Evolutionary conservation across 1,139 yeast genomes (phyloP).

Genomic region (Entelexis paramagnoliae): DNA sequence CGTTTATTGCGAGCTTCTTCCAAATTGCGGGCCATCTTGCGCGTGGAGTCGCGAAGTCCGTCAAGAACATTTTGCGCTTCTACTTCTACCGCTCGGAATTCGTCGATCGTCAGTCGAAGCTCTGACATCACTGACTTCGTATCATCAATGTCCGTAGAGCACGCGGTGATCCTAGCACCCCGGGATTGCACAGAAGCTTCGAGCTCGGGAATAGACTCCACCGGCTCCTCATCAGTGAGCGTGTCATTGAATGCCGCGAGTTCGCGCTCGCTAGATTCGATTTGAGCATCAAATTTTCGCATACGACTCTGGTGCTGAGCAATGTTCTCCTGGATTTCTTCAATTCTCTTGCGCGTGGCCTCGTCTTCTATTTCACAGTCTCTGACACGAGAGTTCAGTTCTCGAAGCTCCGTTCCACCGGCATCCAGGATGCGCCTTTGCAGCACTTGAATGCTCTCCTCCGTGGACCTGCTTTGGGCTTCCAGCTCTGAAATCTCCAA

Average conservation of each 20-base stretch:
- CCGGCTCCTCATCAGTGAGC: neutral
- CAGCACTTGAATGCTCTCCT: constrained; percentile 40
- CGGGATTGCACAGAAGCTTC: constrained; percentile 31
- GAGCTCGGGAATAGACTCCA: neutral
- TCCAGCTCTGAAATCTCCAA: constrained; percentile 40
- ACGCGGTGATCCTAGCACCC: constrained; percentile 29
- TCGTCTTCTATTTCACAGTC: constrained; percentile 36
- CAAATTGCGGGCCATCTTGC: neutral
- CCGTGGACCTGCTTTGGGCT: constrained; percentile 49
- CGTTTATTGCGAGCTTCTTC: constrained; percentile 28
- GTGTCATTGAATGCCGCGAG: constrained; percentile 23
- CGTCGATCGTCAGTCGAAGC: constrained; percentile 39
- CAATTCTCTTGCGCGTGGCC: constrained; percentile 6
- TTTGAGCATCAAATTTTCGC: constrained; percentile 4
- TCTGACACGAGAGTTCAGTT: constrained; percentile 75
- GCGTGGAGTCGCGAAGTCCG: neutral
- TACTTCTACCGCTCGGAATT: constrained; percentile 35
- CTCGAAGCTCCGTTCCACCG: constrained; percentile 78
- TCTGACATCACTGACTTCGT: constrained; percentile 22
- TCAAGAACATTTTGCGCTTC: constrained; percentile 24
- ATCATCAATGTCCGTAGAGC: constrained; percentile 33
- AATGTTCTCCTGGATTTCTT: constrained; percentile 26
- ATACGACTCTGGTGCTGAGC: constrained; percentile 12
- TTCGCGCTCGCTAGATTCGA: constrained; percentile 18
- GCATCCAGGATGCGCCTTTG: constrained; percentile 78